Evolutionary conservation across 2,329 filamentous ascomycete genomes (phyloP), one percentile per base, ranked within the genome.

Genomic region (Sclerotiophoma versabilis): DNA sequence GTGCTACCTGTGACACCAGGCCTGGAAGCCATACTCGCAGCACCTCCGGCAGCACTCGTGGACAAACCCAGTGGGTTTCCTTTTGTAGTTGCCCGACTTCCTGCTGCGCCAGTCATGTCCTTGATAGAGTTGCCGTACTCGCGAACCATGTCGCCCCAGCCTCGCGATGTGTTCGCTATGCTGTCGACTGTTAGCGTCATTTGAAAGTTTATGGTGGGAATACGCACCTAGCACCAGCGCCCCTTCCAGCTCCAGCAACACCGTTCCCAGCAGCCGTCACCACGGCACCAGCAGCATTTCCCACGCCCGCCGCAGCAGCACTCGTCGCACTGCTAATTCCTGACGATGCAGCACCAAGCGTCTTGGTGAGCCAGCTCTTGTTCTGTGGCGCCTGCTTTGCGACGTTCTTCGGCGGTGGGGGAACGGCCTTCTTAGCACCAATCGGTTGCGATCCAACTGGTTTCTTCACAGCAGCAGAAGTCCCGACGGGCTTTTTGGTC

Each of bases 111-210:
- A 1, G 79, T 76, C 5, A 71, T 65, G 60, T 81, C 79, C 59
- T 82, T 82, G 66, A 82, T 76, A 26, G 74, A 74, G 64, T 82
- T 81, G 22, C 80, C 80, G 54, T 81, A 81, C 33, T 77, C 77
- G 34, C 79, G 75, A 3, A 81, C 76, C 38, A 76, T 71, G 62
- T 81, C 78, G 48, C 78, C 79, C 79, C 78, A 81, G 39, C 67
- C 65, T 34, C 78, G 74, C 2, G 78, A 76, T 3, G 77, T 75
- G 52, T 77, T 75, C 39, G 79, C 66, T 36, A 82, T 76, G 32
- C 78, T 79, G 55, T 27, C 1, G 22, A 29, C 1, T 41, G 37
- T 57, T 23, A 57, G 43, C 12, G 27, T 4, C 5, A 3, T 27
- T 12, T 2, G n/a, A 15, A 9, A n/a, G 10, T 11, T 25, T 12